These are phyloP conservation scores for Uncinocarpus reesii DNA, from an alignment of 2,329 filamentous ascomycete genomes.

Conservation along the genomic window DNA sequence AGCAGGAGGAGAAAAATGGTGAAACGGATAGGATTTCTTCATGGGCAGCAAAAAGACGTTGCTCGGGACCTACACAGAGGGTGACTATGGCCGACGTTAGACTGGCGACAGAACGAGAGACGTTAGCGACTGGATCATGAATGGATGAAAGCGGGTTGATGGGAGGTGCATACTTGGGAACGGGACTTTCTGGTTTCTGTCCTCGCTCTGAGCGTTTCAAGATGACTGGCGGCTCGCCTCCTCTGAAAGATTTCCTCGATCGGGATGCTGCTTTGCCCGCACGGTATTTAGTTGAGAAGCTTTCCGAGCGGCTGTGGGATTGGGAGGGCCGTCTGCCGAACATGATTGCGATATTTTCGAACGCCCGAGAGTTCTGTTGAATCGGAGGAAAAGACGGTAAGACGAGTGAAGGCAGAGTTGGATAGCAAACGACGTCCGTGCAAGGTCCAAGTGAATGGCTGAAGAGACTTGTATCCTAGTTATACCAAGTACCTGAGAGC, in stretches of 20 bases:
- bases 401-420: no score
- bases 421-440: background rate
- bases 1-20: conserved; percentile 62
- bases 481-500: background rate
- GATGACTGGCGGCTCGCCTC: conserved; percentile 18
- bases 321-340: conserved; percentile 18
- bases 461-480: background rate
- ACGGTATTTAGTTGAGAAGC: conserved; percentile 24
- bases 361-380: background rate
- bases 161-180: conserved; percentile 27
- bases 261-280: conserved; percentile 22
- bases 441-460: conserved; percentile 3
- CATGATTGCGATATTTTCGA: conserved; percentile 11
- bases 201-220: conserved; percentile 23
- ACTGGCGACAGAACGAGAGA: conserved; percentile 28
- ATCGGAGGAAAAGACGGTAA: no score
- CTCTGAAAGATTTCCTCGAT: conserved; percentile 21
- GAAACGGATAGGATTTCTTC: conserved; percentile 72
- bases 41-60: conserved; percentile 83
- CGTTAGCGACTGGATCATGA: conserved; percentile 1
- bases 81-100: conserved; percentile 64
- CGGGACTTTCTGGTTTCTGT: conserved; percentile 25
- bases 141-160: background rate
- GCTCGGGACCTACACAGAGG: conserved; percentile 66
- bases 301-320: conserved; percentile 20